Conservation (phyloP, 208 protist species). For the Crithidia acanthocephali region DNA sequence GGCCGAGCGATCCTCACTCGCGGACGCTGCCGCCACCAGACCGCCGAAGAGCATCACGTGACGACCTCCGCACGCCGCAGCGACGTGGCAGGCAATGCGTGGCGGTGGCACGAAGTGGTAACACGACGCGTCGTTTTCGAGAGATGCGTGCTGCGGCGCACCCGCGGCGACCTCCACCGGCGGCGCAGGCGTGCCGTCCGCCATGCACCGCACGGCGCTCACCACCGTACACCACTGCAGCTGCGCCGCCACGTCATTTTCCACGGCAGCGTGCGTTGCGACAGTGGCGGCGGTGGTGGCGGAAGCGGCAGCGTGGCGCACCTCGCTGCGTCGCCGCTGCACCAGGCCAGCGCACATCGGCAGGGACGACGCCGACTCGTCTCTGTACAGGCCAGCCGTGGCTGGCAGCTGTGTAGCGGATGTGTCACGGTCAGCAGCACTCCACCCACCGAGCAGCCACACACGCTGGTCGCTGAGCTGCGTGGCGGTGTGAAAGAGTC, state of each 20-base stretch:
- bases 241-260: not conserved
- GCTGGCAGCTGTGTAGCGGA: constrained; percentile 1
- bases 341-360: constrained; percentile 6
- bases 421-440: not conserved
- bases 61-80: constrained; percentile 36
- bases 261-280: not conserved
- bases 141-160: not conserved
- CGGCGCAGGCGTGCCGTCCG: constrained; percentile 23
- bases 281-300: not conserved
- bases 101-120: constrained; percentile 4
- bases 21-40: too few species aligned
- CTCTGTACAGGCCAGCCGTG: not conserved
- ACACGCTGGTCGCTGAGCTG: constrained; percentile 15
- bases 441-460: constrained; percentile 35
- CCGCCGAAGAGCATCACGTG: constrained; percentile 60
- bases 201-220: constrained; percentile 19
- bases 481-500: constrained; percentile 34
- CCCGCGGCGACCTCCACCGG: constrained; percentile 10
- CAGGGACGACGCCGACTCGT: not conserved
- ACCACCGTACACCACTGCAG: constrained; percentile 28
- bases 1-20: too few species aligned
- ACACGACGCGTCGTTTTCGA: too few species aligned
- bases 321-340: constrained; percentile 30
- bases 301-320: constrained; percentile 12
- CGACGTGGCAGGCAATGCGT: constrained; percentile 56